Percentiles rank a stretch among this genome's conserved stretches.
Evolutionary conservation across 2,329 filamentous ascomycete genomes (phyloP).

Genomic region (Alternaria consortialis): DNA sequence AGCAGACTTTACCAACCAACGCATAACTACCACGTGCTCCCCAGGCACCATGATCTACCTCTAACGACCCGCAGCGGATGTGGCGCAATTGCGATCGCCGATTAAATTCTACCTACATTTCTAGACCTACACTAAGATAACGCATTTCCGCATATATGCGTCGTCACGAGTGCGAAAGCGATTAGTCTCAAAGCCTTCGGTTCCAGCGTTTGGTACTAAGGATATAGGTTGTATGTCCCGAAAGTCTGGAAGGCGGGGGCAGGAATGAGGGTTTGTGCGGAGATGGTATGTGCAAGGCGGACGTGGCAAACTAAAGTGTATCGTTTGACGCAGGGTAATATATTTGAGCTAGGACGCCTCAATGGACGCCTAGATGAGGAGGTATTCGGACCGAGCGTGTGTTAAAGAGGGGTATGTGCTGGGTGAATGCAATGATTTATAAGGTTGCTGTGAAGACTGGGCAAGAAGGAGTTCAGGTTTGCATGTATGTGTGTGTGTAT

Average conservation of each 20-base stretch:
- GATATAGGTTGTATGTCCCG: background rate
- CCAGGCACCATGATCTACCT: background rate
- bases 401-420: background rate
- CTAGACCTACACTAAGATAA: slow-evolving; percentile 1
- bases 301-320: background rate
- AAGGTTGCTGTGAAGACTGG: background rate
- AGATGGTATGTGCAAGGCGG: background rate
- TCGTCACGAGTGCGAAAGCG: background rate
- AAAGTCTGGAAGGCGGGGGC: background rate
- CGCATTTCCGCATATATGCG: background rate
- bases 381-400: slow-evolving; percentile 4
- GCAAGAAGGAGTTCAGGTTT: background rate
- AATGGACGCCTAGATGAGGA: slow-evolving; percentile 1
- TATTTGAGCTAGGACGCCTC: background rate
- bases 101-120: background rate
- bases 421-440: background rate
- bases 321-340: background rate
- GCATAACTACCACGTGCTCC: background rate
- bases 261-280: background rate
- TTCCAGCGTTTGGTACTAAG: background rate
- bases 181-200: background rate
- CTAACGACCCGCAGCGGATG: background rate
- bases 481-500: background rate
- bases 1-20: background rate
- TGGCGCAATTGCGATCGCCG: slow-evolving; percentile 5